These are phyloP conservation scores for Perilla frutescens DNA, from an alignment of 257 asterid species.

Conservation along the genomic window DNA sequence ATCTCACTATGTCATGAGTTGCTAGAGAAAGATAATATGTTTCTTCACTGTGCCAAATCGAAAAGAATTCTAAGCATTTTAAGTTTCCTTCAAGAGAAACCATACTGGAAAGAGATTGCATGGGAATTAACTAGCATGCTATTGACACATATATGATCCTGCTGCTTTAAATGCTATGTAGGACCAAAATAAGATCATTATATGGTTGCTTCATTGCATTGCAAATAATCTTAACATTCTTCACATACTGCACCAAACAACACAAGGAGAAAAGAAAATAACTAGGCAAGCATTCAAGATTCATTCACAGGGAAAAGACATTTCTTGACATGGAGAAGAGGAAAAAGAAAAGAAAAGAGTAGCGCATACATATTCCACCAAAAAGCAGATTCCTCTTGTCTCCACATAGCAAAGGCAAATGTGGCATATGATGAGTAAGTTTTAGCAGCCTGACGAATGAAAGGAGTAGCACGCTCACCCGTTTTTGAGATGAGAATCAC, in stretches of 20 bases:
- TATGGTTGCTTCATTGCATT: neutral
- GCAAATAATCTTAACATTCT: neutral
- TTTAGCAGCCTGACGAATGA: slow-evolving; percentile 83
- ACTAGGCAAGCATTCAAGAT: neutral
- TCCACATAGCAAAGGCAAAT: slow-evolving; percentile 81
- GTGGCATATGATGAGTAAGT: slow-evolving; percentile 71
- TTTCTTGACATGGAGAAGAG: neutral
- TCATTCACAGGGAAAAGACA: slow-evolving; percentile 1
- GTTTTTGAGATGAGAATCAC: slow-evolving; percentile 87
- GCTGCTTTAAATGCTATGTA: neutral
- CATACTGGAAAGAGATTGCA: neutral
- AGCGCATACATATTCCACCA: slow-evolving; percentile 92
- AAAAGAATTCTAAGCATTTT: neutral
- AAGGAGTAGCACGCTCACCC: slow-evolving; percentile 97
- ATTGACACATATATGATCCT: neutral
- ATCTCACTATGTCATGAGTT: neutral
- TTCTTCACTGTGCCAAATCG: neutral
- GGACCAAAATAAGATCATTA: neutral
- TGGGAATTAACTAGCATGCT: neutral
- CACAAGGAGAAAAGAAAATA: neutral
- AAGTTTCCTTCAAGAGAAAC: slow-evolving; percentile 23
- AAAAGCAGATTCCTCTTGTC: slow-evolving; percentile 73
- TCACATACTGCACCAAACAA: neutral
- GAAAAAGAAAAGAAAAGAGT: slow-evolving; percentile 9
- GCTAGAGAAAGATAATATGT: neutral